A percentile compares a stretch with the other conserved stretches of the same genome.
These are phyloP conservation scores for Xylaria sp. DNA, from an alignment of 2,329 filamentous ascomycete species.

Conservation along the genomic window DNA sequence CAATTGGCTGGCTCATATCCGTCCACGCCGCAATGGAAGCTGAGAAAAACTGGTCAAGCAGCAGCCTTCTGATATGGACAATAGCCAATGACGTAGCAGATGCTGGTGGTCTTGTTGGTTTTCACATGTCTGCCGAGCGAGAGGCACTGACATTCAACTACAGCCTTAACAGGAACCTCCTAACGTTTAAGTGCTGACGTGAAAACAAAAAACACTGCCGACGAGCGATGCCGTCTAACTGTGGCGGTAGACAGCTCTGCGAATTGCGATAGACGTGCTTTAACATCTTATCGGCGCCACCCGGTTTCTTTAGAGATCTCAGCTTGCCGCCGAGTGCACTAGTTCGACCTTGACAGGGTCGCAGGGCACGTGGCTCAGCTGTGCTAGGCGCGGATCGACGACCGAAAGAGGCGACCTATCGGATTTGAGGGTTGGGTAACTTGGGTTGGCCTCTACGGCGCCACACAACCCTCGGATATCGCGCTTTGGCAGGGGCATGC, in stretches of 20 bases:
- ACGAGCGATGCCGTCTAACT: not conserved
- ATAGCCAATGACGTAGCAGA: not conserved
- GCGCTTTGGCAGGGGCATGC: not conserved
- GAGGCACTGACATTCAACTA: not conserved
- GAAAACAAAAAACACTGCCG: not conserved
- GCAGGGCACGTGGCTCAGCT: constrained; percentile 1
- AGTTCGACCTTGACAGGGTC: not conserved
- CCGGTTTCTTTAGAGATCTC: constrained; percentile 7
- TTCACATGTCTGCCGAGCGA: not conserved
- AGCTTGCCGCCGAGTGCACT: not conserved
- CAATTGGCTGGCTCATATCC: not conserved
- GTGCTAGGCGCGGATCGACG: not conserved
- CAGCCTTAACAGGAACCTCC: not conserved
- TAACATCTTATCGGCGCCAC: constrained; percentile 5
- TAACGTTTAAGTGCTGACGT: constrained; percentile 3
- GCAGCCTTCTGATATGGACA: not conserved
- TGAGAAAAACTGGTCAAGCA: not conserved
- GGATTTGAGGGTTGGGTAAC: not conserved
- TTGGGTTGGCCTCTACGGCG: not conserved
- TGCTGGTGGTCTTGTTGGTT: not conserved
- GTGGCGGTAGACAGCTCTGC: not conserved
- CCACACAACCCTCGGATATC: not conserved
- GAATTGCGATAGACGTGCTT: not conserved
- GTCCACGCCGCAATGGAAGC: not conserved
- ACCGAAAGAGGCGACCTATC: not conserved